Conservation (phyloP, 495 filamentous ascomycete genomes). For the Aspergillus nanangensis region DNA sequence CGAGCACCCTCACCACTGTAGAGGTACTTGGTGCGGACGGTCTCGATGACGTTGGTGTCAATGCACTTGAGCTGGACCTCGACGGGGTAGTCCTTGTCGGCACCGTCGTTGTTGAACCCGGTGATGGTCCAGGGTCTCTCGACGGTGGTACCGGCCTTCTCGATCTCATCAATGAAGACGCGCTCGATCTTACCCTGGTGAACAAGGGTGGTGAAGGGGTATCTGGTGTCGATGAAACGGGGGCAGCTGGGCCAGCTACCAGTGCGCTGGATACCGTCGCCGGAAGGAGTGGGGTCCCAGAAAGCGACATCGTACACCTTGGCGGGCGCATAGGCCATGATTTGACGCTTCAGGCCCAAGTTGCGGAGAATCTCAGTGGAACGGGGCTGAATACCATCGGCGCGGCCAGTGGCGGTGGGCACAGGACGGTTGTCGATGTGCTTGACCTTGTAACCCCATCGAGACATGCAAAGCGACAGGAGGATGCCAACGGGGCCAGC, state of each 20-base stretch:
- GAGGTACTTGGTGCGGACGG: slow-evolving; percentile 57
- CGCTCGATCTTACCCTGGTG: slow-evolving; percentile 64
- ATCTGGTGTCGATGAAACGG: slow-evolving; percentile 61
- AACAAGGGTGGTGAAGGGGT: slow-evolving; percentile 61
- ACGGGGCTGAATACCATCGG: slow-evolving; percentile 74
- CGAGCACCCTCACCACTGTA: slow-evolving; percentile 64
- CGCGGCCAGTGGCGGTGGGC: slow-evolving; percentile 61
- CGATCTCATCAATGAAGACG: slow-evolving; percentile 59
- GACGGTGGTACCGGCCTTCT: slow-evolving; percentile 54
- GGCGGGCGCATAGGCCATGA: slow-evolving; percentile 61
- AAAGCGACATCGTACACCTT: slow-evolving; percentile 66
- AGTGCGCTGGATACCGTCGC: slow-evolving; percentile 53
- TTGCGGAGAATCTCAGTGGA: slow-evolving; percentile 65
- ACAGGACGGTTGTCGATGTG: slow-evolving; percentile 62
- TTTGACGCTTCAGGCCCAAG: slow-evolving; percentile 58
- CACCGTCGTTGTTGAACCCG: slow-evolving; percentile 55
- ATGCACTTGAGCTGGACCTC: slow-evolving; percentile 70
- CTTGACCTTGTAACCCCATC: slow-evolving; percentile 67
- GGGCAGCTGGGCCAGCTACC: slow-evolving; percentile 62
- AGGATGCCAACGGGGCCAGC: slow-evolving; percentile 86
- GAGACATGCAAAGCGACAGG: slow-evolving; percentile 73
- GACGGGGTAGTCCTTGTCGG: slow-evolving; percentile 53
- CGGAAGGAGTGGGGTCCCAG: slow-evolving; percentile 52
- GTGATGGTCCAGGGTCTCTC: slow-evolving; percentile 60
- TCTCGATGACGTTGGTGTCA: slow-evolving; percentile 66